These are phyloP conservation scores for Hypomyces rosellus DNA, from an alignment of 2,329 filamentous ascomycete species.

Conservation along the genomic window DNA sequence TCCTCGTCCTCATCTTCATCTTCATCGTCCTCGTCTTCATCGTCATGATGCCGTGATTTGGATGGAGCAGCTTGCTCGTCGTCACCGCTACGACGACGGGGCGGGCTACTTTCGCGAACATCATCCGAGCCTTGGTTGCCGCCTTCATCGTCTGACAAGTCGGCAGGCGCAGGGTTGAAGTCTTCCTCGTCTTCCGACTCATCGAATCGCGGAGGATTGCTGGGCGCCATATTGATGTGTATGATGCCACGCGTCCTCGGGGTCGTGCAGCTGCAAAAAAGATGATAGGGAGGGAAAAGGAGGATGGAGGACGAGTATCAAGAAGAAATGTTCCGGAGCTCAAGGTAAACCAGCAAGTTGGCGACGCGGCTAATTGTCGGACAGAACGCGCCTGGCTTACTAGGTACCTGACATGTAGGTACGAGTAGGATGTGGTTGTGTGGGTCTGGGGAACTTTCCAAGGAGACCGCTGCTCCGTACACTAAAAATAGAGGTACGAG, in stretches of 20 bases:
- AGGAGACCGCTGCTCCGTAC: too few species aligned
- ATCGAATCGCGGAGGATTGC: slow-evolving; percentile 44
- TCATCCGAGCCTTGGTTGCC: slow-evolving; percentile 25
- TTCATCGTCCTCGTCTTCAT: slow-evolving; percentile 35
- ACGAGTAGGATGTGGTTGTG: too few species aligned
- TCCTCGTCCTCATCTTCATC: slow-evolving; percentile 28
- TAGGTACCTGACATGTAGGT: neutral
- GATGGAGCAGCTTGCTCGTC: slow-evolving; percentile 17
- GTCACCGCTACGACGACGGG: slow-evolving; percentile 21
- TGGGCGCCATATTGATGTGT: slow-evolving; percentile 38
- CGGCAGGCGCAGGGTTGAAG: slow-evolving; percentile 77
- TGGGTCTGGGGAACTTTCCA: too few species aligned
- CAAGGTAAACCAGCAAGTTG: slow-evolving; percentile 6
- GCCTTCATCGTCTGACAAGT: slow-evolving; percentile 59
- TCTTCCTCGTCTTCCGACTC: slow-evolving; percentile 75
- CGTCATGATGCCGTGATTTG: slow-evolving; percentile 17
- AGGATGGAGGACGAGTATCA: slow-evolving; percentile 2
- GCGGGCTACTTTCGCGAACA: slow-evolving; percentile 34
- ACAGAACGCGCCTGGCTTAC: slow-evolving; percentile 9
- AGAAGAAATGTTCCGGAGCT: slow-evolving; percentile 1
- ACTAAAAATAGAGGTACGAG: too few species aligned
- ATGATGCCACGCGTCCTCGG: slow-evolving; percentile 4
- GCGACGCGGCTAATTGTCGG: slow-evolving; percentile 13
- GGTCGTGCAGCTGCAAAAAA: slow-evolving; percentile 3
- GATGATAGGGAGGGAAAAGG: neutral